Percentiles rank a stretch among this genome's conserved stretches.
phyloP scores from a whole-genome alignment of 2,329 filamentous ascomycete species.

The Aspergillus luchuensis region DNA sequence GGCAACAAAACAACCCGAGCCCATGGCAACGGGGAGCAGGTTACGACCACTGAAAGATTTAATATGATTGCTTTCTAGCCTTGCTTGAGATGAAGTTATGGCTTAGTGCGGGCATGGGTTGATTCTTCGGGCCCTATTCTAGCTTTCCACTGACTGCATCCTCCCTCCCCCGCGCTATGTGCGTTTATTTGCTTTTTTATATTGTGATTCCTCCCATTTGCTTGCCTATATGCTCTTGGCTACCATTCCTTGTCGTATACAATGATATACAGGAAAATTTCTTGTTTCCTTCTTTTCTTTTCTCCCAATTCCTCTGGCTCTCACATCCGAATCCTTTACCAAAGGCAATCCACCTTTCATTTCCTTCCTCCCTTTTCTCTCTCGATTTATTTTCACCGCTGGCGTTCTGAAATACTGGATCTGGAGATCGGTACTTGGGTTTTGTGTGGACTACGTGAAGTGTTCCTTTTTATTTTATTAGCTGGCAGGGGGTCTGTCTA shows the following conservation, averaged over 20 bases:
- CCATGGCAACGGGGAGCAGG: slow-evolving; percentile 68
- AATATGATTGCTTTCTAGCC: slow-evolving; percentile 28
- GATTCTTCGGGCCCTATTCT: slow-evolving; percentile 22
- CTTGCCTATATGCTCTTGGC: slow-evolving; percentile 17
- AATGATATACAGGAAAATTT: slow-evolving; percentile 27
- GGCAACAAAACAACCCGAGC: slow-evolving; percentile 57
- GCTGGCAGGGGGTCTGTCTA: slow-evolving; percentile 15
- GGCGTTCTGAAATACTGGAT: slow-evolving; percentile 42
- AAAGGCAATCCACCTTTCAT: slow-evolving; percentile 16
- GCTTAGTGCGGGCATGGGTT: slow-evolving; percentile 36
- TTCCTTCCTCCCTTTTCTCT: slow-evolving; percentile 16
- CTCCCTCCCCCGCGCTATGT: slow-evolving; percentile 16
- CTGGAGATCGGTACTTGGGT: slow-evolving; percentile 35
- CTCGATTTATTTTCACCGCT: slow-evolving; percentile 21
- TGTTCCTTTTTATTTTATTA: neutral
- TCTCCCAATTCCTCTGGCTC: slow-evolving; percentile 11
- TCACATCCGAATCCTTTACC: slow-evolving; percentile 20
- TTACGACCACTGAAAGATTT: slow-evolving; percentile 57
- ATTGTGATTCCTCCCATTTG: slow-evolving; percentile 12
- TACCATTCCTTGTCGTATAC: slow-evolving; percentile 22
- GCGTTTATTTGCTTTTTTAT: slow-evolving; percentile 4
- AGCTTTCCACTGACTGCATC: slow-evolving; percentile 25
- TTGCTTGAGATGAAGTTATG: slow-evolving; percentile 44
- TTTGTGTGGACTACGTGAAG: slow-evolving; percentile 18
- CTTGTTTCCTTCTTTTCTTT: slow-evolving; percentile 14